phyloP scores from a whole-genome alignment of 345 rosid species.

The Pseudoturritis turrita region DNA sequence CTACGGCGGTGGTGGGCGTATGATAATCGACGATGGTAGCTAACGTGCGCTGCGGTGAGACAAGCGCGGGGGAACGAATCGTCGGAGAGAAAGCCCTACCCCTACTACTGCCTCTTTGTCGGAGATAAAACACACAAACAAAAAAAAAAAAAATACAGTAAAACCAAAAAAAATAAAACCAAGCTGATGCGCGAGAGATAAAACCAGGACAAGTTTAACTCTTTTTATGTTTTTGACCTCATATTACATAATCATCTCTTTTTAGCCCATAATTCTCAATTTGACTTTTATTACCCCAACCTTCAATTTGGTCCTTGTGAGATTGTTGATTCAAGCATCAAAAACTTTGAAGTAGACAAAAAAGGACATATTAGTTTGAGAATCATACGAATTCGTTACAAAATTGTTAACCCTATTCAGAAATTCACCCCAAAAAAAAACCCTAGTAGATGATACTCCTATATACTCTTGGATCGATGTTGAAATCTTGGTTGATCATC shows the following conservation, averaged over 20 bases:
- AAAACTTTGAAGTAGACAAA: neutral
- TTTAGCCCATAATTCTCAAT: neutral
- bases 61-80: constrained; percentile 32
- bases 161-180: neutral
- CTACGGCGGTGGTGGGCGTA: constrained; percentile 33
- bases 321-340: neutral
- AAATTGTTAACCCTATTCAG: neutral
- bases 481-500: neutral
- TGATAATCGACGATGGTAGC: constrained; percentile 6
- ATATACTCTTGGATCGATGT: neutral
- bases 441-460: too few species aligned
- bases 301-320: neutral
- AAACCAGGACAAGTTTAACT: constrained; percentile 12
- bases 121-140: neutral
- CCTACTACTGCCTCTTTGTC: constrained; percentile 32
- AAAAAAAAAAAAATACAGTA: neutral
- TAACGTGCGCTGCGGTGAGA: constrained; percentile 19
- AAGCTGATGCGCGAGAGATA: constrained; percentile 13
- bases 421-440: constrained; percentile 1
- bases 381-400: neutral
- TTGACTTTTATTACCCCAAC: neutral
- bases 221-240: constrained; percentile 1
- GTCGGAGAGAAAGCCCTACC: constrained; percentile 36
- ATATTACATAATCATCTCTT: neutral
- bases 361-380: neutral